phyloP scores from a whole-genome alignment of 495 filamentous ascomycete species.

The Xylaria palmicola region DNA sequence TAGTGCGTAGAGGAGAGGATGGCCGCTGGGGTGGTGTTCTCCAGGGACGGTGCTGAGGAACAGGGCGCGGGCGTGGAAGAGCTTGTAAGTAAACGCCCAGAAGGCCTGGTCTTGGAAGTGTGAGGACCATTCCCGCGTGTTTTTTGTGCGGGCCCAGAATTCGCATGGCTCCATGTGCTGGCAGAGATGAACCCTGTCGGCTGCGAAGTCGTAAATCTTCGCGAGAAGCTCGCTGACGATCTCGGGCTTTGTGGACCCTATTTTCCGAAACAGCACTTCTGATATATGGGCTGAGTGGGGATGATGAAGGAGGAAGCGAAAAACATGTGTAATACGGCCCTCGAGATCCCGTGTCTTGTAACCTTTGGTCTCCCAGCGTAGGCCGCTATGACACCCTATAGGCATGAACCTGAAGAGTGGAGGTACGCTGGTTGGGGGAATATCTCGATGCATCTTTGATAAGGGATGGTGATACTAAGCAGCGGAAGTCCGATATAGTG shows the following conservation, averaged over 20 bases:
- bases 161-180: background rate
- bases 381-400: constrained; percentile 1
- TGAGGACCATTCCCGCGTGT: constrained; percentile 15
- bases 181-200: constrained; percentile 14
- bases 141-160: constrained; percentile 19
- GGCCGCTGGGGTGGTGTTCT: background rate
- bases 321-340: background rate
- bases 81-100: constrained; percentile 27
- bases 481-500: background rate
- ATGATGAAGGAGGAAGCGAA: constrained; percentile 15
- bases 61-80: constrained; percentile 20
- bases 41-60: constrained; percentile 4
- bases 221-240: constrained; percentile 4
- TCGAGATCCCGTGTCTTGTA: background rate
- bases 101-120: constrained; percentile 13
- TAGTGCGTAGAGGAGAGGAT: constrained; percentile 9
- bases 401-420: background rate
- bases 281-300: constrained; percentile 12
- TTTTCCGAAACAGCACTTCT: background rate
- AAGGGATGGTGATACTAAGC: background rate
- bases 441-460: background rate
- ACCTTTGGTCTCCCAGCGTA: constrained; percentile 17
- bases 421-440: background rate
- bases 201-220: constrained; percentile 17
- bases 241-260: background rate